phyloP scores from a whole-genome alignment of 805 yeast genomes.

The Wickerhamiella australiensis region DNA sequence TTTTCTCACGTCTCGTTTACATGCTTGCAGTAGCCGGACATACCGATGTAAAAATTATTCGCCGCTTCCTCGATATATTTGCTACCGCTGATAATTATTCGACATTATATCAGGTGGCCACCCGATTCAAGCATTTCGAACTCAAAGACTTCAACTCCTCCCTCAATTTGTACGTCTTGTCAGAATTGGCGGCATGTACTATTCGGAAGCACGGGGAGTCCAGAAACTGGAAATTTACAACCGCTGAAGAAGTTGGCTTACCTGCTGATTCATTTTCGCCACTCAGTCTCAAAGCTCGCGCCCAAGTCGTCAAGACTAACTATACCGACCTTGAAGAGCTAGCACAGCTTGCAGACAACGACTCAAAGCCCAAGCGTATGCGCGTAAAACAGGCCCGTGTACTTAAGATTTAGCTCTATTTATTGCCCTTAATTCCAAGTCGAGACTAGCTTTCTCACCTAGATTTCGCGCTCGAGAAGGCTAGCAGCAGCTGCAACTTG shows the following conservation, averaged over 20 bases:
- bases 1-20: not conserved
- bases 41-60: not conserved
- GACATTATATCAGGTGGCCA: not conserved
- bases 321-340: not conserved
- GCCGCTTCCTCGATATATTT: not conserved
- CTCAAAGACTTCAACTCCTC: not conserved
- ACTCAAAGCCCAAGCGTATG: not conserved
- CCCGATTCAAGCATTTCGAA: slow-evolving; percentile 5
- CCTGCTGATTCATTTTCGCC: slow-evolving; percentile 6
- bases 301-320: not conserved
- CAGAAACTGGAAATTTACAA: not conserved
- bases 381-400: not conserved
- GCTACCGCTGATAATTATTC: not conserved
- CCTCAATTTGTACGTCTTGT: not conserved
- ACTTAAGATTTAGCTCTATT: not conserved
- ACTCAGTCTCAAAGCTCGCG: not conserved
- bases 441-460: no score
- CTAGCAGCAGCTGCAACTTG: no score
- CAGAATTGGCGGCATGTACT: not conserved
- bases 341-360: not conserved
- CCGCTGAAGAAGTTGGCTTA: not conserved
- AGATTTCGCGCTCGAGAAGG: no score
- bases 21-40: not conserved
- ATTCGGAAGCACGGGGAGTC: not conserved
- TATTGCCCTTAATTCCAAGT: not conserved